Conservation (phyloP, 495 filamentous ascomycete genomes). For the Aspergillus haitiensis region DNA sequence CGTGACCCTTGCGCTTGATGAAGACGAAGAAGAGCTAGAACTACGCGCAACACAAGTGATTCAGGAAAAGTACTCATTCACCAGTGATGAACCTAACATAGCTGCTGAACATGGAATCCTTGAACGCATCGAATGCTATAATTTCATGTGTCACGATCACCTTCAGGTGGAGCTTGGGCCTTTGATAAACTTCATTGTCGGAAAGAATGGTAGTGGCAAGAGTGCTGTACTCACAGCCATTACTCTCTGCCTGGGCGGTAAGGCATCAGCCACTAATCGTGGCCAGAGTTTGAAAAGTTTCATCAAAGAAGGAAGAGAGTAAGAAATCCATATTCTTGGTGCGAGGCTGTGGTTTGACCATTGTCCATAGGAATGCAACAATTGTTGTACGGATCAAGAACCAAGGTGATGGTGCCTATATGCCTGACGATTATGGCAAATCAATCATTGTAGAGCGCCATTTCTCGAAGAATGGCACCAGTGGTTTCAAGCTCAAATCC, state of each 20-base stretch:
- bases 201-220: conserved; percentile 98
- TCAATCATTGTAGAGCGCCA: conserved; percentile 88
- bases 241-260: conserved; percentile 90
- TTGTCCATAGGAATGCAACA: conserved; percentile 37
- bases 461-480: conserved; percentile 74
- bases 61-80: conserved; percentile 54
- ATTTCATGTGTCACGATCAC: conserved; percentile 91
- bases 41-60: conserved; percentile 71
- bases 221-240: conserved; percentile 95
- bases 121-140: conserved; percentile 77
- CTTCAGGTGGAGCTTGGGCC: conserved; percentile 82
- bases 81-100: conserved; percentile 61
- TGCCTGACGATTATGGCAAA: conserved; percentile 77
- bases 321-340: conserved; percentile 27
- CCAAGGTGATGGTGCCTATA: conserved; percentile 76
- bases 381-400: conserved; percentile 89
- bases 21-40: conserved; percentile 56
- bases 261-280: conserved; percentile 91
- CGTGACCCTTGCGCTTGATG: conserved; percentile 40
- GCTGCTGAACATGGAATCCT: conserved; percentile 83
- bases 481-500: conserved; percentile 84
- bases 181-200: conserved; percentile 95
- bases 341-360: conserved; percentile 28
- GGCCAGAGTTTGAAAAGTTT: conserved; percentile 89
- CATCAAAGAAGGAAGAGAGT: conserved; percentile 86